Evolutionary conservation across 1,284 basidiomycete genomes (phyloP).

Genomic region (Trametes sp.): DNA sequence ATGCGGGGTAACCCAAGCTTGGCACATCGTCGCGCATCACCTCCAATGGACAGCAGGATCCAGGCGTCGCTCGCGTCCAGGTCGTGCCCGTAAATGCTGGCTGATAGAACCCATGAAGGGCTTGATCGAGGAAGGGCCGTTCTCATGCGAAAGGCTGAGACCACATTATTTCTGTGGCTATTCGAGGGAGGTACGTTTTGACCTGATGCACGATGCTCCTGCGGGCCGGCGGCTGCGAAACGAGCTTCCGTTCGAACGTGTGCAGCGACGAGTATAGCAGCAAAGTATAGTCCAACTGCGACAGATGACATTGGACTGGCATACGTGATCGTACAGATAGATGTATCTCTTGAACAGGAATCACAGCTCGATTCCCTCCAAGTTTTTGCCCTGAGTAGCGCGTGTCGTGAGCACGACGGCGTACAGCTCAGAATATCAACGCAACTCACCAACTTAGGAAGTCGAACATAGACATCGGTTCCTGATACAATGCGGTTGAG

Average conservation of each 20-base stretch:
- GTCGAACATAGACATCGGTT: conserved; percentile 81
- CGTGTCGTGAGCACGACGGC: conserved; percentile 5
- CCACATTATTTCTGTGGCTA: not conserved
- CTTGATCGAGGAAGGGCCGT: conserved; percentile 27
- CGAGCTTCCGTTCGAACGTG: conserved; percentile 16
- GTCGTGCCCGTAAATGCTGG: no score
- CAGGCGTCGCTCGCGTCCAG: conserved; percentile 3
- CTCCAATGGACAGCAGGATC: conserved; percentile 4
- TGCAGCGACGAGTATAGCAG: not conserved
- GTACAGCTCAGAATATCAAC: not conserved
- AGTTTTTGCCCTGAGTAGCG: conserved; percentile 72
- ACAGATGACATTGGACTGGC: not conserved
- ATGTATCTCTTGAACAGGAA: not conserved
- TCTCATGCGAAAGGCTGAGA: no score
- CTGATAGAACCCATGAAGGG: conserved; percentile 27
- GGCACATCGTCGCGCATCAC: not conserved
- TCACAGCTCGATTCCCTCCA: conserved; percentile 83
- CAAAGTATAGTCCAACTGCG: no score
- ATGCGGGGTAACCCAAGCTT: conserved; percentile 15
- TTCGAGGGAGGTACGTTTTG: not conserved
- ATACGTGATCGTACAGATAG: not conserved
- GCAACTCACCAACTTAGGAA: conserved; percentile 79
- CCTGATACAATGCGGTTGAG: conserved; percentile 52
- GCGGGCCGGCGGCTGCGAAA: no score
- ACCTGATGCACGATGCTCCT: conserved; percentile 7